Conservation (phyloP, 2,329 filamentous ascomycete species). For the Pseudogymnoascus sp. region DNA sequence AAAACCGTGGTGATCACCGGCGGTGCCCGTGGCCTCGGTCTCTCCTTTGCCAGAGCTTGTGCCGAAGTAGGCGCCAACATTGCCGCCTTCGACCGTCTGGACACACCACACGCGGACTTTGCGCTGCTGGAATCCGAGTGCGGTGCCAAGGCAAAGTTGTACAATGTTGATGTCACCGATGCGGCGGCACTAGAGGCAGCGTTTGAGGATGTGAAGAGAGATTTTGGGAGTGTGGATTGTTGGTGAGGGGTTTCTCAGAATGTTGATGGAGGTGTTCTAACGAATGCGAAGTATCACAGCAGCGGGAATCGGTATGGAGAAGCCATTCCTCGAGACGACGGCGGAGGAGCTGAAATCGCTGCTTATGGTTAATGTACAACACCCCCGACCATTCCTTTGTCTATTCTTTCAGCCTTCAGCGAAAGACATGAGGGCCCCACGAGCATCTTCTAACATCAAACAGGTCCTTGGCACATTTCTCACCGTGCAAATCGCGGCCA, state of each 20-base stretch:
- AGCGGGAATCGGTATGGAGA: background rate
- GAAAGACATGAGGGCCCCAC: background rate
- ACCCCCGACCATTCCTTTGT: background rate
- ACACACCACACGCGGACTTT: background rate
- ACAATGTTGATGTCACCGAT: background rate
- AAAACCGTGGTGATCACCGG: conserved; percentile 64
- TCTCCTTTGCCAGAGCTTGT: conserved; percentile 50
- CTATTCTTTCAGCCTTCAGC: background rate
- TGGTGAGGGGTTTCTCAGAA: background rate
- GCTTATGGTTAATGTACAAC: background rate
- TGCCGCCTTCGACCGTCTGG: conserved; percentile 15
- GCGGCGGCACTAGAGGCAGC: background rate
- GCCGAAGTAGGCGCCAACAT: conserved; percentile 60
- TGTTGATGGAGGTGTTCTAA: background rate
- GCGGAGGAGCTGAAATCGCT: background rate
- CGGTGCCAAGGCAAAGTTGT: background rate
- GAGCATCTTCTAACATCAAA: background rate
- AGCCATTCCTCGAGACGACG: background rate
- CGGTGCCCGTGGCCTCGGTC: conserved; percentile 63
- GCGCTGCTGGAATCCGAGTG: background rate
- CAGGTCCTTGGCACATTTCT: background rate
- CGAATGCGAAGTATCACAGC: background rate
- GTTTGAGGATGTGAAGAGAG: background rate
- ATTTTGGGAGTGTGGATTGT: background rate
- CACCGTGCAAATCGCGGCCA: background rate